phyloP scores from a whole-genome alignment of 139 green algal species.

The Chlorella sp. region DNA sequence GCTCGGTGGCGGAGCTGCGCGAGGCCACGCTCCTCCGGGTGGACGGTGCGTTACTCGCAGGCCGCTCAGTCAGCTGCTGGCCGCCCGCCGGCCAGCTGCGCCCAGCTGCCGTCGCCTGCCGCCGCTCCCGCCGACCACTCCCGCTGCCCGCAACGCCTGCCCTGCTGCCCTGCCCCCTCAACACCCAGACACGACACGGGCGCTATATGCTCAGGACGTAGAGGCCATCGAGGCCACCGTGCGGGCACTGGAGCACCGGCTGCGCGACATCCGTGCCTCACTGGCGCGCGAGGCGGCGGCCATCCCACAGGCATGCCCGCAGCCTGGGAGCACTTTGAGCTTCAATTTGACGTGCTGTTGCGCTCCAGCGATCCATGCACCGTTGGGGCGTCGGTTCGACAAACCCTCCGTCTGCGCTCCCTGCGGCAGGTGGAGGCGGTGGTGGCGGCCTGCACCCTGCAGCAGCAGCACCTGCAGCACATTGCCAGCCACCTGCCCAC shows the following conservation, averaged over 20 bases:
- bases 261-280: conserved; percentile 21
- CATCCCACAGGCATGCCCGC: conserved; percentile 12
- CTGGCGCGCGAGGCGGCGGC: conserved; percentile 29
- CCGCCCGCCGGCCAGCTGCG: not conserved
- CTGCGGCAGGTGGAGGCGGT: conserved; percentile 46
- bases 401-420: too few species aligned
- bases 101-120: not conserved
- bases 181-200: conserved; percentile 20
- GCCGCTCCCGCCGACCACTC: not conserved
- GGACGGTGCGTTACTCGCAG: conserved; percentile 1
- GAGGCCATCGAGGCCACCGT: conserved; percentile 40
- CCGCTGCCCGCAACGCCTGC: not conserved
- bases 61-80: not conserved
- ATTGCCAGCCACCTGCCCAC: conserved; percentile 59
- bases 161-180: not conserved
- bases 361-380: too few species aligned
- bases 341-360: too few species aligned
- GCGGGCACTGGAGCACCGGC: conserved; percentile 37
- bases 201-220: conserved; percentile 40
- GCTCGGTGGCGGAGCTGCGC: conserved; percentile 33
- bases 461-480: conserved; percentile 54
- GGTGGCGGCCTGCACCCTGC: conserved; percentile 49
- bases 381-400: too few species aligned
- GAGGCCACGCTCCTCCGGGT: conserved; percentile 42
- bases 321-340: too few species aligned